phyloP scores from a whole-genome alignment of 345 rosid genomes.

The Angophora floribunda region DNA sequence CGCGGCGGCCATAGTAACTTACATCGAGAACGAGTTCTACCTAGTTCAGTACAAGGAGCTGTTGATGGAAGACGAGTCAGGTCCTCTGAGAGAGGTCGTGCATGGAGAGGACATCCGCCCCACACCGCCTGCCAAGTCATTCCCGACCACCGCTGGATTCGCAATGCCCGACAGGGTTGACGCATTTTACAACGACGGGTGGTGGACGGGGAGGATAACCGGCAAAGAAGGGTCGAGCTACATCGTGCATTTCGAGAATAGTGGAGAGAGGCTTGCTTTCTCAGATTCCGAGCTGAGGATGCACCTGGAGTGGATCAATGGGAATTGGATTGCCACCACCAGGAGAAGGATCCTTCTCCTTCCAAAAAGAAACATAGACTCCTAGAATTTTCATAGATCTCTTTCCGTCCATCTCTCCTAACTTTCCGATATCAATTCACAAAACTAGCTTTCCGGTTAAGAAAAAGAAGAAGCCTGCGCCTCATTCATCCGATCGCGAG shows the following conservation, averaged over 20 bases:
- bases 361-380: neutral
- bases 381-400: neutral
- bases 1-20: neutral
- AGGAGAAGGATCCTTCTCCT: neutral
- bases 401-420: neutral
- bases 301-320: slow-evolving; percentile 18
- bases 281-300: slow-evolving; percentile 3
- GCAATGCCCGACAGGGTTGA: slow-evolving; percentile 1
- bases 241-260: slow-evolving; percentile 8
- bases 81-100: slow-evolving; percentile 13
- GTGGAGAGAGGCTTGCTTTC: slow-evolving; percentile 3
- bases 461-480: neutral
- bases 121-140: neutral
- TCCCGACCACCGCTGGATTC: neutral
- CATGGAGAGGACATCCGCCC: slow-evolving; percentile 13
- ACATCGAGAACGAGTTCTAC: neutral
- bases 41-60: slow-evolving; percentile 16
- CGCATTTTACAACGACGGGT: slow-evolving; percentile 16
- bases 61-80: slow-evolving; percentile 2
- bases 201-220: slow-evolving; percentile 22
- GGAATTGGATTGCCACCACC: slow-evolving; percentile 6
- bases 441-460: neutral
- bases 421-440: neutral
- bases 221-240: neutral
- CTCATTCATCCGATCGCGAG: neutral